Evolutionary conservation across 352 stramenopile species (phyloP).

Genomic region (Globisporangium iwayamae): DNA sequence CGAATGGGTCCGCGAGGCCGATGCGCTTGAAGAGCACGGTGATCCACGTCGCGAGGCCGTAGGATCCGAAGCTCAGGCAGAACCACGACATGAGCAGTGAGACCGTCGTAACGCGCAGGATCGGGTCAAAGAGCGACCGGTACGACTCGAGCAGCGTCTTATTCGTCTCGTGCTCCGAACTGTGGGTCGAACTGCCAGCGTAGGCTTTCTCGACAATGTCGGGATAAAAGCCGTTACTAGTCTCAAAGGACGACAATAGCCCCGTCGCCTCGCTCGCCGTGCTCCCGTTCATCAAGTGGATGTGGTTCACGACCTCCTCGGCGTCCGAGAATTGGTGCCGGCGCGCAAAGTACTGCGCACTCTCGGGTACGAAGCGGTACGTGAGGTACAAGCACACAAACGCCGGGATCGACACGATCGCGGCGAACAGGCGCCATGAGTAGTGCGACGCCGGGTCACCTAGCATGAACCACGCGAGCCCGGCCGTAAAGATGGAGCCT

Average conservation of each 20-base stretch:
- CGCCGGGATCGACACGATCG: conserved; percentile 62
- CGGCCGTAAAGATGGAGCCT: conserved; percentile 82
- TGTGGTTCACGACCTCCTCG: conserved; percentile 59
- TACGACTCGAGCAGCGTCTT: conserved; percentile 26
- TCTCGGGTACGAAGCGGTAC: conserved; percentile 78
- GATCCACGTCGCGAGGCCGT: conserved; percentile 92
- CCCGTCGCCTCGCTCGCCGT: conserved; percentile 20
- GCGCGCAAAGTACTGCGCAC: conserved; percentile 63
- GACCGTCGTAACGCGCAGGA: conserved; percentile 58
- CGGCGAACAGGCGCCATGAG: conserved; percentile 78
- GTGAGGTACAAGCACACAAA: conserved; percentile 66
- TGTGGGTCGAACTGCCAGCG: not conserved
- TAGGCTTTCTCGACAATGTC: conserved; percentile 5
- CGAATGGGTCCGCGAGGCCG: conserved; percentile 84
- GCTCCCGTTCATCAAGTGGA: conserved; percentile 35
- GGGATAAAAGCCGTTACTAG: not conserved
- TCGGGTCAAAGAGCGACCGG: conserved; percentile 45
- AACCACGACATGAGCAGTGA: conserved; percentile 67
- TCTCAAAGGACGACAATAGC: conserved; percentile 29
- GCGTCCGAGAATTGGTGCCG: conserved; percentile 47
- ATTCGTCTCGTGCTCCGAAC: conserved; percentile 16
- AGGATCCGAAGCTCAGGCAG: conserved; percentile 83
- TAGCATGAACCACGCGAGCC: conserved; percentile 79
- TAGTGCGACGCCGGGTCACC: conserved; percentile 32
- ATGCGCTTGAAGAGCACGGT: conserved; percentile 92